Conservation (phyloP, 2,329 filamentous ascomycete species). For the Beauveria scarabaeidicola region DNA sequence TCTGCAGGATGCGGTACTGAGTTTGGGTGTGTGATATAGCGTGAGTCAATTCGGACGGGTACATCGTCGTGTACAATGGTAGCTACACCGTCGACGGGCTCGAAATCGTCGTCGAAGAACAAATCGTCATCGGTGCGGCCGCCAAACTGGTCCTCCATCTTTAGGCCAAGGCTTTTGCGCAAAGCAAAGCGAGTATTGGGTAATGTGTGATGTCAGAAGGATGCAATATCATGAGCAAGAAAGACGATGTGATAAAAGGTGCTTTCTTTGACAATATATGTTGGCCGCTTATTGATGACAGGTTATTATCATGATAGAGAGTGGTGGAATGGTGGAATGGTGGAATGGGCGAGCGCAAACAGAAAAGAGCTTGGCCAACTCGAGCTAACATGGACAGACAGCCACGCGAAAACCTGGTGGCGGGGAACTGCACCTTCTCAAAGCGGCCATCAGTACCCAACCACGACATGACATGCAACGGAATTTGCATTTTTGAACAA, state of each 20-base stretch:
- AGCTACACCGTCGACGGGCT: conserved; percentile 38
- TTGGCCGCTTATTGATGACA: not conserved
- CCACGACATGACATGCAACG: not conserved
- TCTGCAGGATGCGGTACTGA: not conserved
- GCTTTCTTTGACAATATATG: not conserved
- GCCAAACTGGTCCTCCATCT: conserved; percentile 53
- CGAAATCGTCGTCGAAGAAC: conserved; percentile 55
- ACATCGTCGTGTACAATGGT: conserved; percentile 14
- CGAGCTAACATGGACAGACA: not conserved
- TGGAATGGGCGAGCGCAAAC: not conserved
- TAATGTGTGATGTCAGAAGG: not conserved
- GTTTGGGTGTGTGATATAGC: not conserved
- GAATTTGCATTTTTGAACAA: not conserved
- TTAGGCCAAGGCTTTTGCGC: not conserved
- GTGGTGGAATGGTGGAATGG: not conserved
- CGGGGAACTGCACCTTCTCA: not conserved
- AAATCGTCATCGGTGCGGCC: conserved; percentile 55
- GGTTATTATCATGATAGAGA: not conserved
- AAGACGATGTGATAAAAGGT: not conserved
- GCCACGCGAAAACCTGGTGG: conserved; percentile 7
- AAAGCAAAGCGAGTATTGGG: not conserved
- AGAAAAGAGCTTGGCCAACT: not conserved
- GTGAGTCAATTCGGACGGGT: conserved; percentile 8
- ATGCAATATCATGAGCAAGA: not conserved
- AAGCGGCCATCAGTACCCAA: not conserved